Base-by-base conservation (phyloP, 306 rosid genomes). In the Lupinus albus region DNA sequence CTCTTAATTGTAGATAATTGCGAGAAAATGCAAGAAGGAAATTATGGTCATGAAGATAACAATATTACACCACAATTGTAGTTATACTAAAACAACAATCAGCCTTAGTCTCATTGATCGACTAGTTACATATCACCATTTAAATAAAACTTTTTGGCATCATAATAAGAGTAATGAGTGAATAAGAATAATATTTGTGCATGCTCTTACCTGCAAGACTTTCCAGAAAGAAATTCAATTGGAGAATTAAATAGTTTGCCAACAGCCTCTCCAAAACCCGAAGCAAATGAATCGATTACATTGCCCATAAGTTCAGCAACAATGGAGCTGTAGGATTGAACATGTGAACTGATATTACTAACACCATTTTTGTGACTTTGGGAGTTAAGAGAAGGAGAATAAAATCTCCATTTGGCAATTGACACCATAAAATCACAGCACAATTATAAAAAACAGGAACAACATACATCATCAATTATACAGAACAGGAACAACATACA, bases 141-240 rank as follows among this genome's bases (percentile, higher is more conserved):
- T 39, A 39, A 39, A 39, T 39, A 39, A 10, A 3, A 2, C 11
- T 4, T 39, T 8, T 39, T 4, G 45, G 45, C 2, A 39, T 39
- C 45, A 39, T 9, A 39, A 1, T 4, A 20, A 47, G 61, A 38
- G 33, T 0, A 11, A 1, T 16, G 44, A 42, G 13, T 28, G 10
- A 38, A 1, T 4, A 33, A 47, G 61, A 38, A 18, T 0, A 12
- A 1, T 16, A 52, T 32, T 13, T 28, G 11, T 38, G 58, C 47
- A 30, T 49, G 60, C 4, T 41, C 44, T 67, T 70, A 88, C 95
- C 89, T 84, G 78, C 95, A 85, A 60, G 91, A 85, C 33, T 86
- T 88, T 55, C 91, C 95, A 1, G 89, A 76, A 13, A 89, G 77
- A 60, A 84, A 88, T 44, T 82, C 89, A 53, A 84, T 11, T 7